These are phyloP conservation scores for Aspergillus quadricinctus DNA, from an alignment of 2,329 filamentous ascomycete genomes.

Conservation along the genomic window DNA sequence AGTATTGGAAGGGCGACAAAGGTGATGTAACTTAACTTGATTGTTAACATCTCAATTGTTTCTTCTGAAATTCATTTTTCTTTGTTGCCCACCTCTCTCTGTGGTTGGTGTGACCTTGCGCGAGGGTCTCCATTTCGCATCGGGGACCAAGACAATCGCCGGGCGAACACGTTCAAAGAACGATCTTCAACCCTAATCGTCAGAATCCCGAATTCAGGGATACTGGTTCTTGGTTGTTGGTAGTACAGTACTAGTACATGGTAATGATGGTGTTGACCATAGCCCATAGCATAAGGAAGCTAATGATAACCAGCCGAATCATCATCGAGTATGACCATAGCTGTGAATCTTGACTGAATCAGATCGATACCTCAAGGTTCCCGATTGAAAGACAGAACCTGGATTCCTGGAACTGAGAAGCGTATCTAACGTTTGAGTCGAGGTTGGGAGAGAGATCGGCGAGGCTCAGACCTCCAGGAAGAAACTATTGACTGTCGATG, in stretches of 20 bases:
- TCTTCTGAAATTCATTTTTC: not conserved
- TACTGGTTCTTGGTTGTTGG: not conserved
- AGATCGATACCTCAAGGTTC: not conserved
- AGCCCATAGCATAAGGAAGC: not conserved
- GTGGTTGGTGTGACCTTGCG: not conserved
- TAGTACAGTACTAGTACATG: not conserved
- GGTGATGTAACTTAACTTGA: not conserved
- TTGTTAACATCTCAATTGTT: not conserved
- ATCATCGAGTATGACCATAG: not conserved
- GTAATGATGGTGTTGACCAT: not conserved
- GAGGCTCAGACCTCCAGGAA: not conserved
- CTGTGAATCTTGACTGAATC: not conserved
- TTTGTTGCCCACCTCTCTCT: not conserved
- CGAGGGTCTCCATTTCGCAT: not conserved
- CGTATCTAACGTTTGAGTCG: not conserved
- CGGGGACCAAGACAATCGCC: not conserved
- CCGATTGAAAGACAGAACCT: not conserved
- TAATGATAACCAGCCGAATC: not conserved
- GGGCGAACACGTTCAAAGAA: constrained; percentile 1
- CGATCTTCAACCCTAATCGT: not conserved
- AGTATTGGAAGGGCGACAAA: not conserved
- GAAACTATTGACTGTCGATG: constrained; percentile 4
- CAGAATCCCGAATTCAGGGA: not conserved
- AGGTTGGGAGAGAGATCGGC: not conserved
- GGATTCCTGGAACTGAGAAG: not conserved